Base-by-base conservation (phyloP, 2,329 filamentous ascomycete species). In the Beauveria caledonica region DNA sequence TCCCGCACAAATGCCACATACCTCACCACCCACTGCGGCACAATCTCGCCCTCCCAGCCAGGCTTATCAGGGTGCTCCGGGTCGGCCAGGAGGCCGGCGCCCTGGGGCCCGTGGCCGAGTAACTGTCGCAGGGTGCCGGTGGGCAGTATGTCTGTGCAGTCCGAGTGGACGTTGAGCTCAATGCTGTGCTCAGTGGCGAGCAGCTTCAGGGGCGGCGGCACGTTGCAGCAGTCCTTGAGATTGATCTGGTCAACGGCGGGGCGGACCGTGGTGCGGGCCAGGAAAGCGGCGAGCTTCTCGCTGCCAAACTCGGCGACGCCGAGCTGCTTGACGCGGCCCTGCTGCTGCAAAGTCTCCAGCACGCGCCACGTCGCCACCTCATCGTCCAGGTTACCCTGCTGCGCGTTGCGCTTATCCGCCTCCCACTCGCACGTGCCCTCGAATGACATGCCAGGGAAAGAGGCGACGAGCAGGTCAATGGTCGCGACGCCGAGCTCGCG, bases 241-340 rank as follows among this genome's bases (percentile, higher is more conserved):
- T 97, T 97, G 79, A 99, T 96, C 80, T 99, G 94, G 73, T 97
- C 86, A 45, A 97, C 93, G 21, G 84, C 83, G 0, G 94, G 94
- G 66, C 83, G 84, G 62, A 96, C 79, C 45, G 78, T 79, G 23
- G 90, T 88, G 63, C 84, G 79, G 46, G 84, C 79, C 27, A 97
- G 77, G 68, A 99, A 92, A 15, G 84, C 84, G n/a, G 82, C 76
- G 42, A 99, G 78, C 68, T 94, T 88, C 67, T 92, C 86, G 66
- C 86, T 90, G 60, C 93, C 92, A 71, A 97, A 97, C 73, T 99
- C 94, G 54, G 94, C 86, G 27, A 97, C 83, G 1, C 94, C 94
- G 10, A 99, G 81, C 66, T 85, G 86, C 65, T 82, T 80, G 42
- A 94, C 90, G 54, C 86, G 76, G 1, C 91, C 90, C 62, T 86